Conservation (phyloP, 106 monocot genomes). For the Ottelia alismoides region DNA sequence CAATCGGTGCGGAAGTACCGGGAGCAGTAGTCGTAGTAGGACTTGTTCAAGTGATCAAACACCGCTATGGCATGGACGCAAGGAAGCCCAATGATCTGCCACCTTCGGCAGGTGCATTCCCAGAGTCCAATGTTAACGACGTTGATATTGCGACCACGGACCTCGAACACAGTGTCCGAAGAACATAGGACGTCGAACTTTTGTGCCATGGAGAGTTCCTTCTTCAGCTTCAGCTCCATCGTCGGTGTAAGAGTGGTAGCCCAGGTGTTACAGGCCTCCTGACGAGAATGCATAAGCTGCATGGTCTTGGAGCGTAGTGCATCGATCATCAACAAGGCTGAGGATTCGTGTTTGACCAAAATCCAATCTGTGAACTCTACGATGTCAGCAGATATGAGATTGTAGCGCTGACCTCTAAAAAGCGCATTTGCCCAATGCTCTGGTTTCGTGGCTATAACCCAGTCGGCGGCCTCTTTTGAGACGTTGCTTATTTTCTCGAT, state of each 20-base stretch:
- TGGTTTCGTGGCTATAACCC: slow-evolving; percentile 63
- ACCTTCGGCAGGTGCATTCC: slow-evolving; percentile 79
- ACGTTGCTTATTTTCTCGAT: slow-evolving; percentile 51
- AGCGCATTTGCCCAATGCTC: slow-evolving; percentile 84
- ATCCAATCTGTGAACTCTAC: slow-evolving; percentile 76
- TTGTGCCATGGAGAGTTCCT: slow-evolving; percentile 35
- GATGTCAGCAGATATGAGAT: slow-evolving; percentile 61
- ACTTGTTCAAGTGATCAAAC: slow-evolving; percentile 36
- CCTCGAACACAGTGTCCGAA: slow-evolving; percentile 89
- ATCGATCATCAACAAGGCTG: slow-evolving; percentile 62
- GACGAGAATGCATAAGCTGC: slow-evolving; percentile 44
- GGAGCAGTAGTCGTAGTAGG: slow-evolving; percentile 57
- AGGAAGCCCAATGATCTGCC: slow-evolving; percentile 85
- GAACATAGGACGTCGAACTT: slow-evolving; percentile 78
- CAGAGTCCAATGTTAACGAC: slow-evolving; percentile 53
- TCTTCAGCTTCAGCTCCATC: slow-evolving; percentile 57
- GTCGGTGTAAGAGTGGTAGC: slow-evolving; percentile 42
- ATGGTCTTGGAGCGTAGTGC: slow-evolving; percentile 47
- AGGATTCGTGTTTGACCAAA: slow-evolving; percentile 54
- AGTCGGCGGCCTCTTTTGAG: slow-evolving; percentile 52
- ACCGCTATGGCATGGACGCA: slow-evolving; percentile 73
- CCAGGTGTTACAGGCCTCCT: slow-evolving; percentile 38
- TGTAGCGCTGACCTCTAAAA: slow-evolving; percentile 64
- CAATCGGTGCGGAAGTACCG: slow-evolving; percentile 40
- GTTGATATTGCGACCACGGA: slow-evolving; percentile 58